These are phyloP conservation scores for Starmera caribaea DNA, from an alignment of 805 yeast genomes.

Conservation along the genomic window DNA sequence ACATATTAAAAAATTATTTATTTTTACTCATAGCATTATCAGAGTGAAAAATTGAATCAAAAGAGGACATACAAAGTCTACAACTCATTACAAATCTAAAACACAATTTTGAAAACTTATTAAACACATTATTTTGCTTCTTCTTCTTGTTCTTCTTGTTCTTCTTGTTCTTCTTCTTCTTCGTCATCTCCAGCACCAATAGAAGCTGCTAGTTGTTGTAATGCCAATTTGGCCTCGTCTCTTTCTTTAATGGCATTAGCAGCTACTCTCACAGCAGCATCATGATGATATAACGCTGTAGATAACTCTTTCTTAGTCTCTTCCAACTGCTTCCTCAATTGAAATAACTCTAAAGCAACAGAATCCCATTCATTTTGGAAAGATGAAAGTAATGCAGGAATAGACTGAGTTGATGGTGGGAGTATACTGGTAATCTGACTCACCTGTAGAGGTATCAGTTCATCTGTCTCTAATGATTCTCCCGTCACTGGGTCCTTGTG, in stretches of 20 bases:
- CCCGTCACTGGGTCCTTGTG: conserved; percentile 71
- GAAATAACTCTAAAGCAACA: conserved; percentile 68
- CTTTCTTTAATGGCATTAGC: conserved; percentile 65
- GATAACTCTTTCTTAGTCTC: conserved; percentile 64
- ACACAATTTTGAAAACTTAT: too few species aligned
- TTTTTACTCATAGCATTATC: too few species aligned
- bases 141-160: neutral
- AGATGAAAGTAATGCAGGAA: conserved; percentile 66
- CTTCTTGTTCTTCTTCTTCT: neutral
- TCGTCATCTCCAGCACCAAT: conserved; percentile 19
- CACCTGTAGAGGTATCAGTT: conserved; percentile 37
- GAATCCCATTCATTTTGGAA: conserved; percentile 92
- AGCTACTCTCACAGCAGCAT: conserved; percentile 85
- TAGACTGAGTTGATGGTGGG: conserved; percentile 48
- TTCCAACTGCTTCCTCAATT: conserved; percentile 61
- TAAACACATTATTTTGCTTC: neutral
- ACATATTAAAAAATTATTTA: too few species aligned
- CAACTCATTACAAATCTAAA: too few species aligned
- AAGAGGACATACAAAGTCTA: too few species aligned
- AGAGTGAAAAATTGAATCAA: too few species aligned
- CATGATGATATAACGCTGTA: conserved; percentile 71
- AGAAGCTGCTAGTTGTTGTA: conserved; percentile 42
- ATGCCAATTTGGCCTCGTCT: conserved; percentile 61
- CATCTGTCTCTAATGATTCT: conserved; percentile 47
- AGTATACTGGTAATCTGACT: conserved; percentile 25